Evolutionary conservation across 1,139 yeast species (phyloP).

Genomic region (Pichia sorboxylosa): DNA sequence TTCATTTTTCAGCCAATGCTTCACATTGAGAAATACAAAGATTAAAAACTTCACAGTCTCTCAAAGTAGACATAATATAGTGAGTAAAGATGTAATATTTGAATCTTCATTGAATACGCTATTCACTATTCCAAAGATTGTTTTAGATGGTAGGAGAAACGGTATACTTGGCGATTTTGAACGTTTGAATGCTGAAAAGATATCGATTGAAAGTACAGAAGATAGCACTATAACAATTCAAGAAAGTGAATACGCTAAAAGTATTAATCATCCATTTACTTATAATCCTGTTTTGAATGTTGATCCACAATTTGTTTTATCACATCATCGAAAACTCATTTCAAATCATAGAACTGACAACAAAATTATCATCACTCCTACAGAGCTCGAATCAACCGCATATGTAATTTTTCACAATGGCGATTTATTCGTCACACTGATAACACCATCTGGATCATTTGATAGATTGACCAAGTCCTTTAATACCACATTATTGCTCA

Average conservation of each 20-base stretch:
- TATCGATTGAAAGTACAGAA: neutral
- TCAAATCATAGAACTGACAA: neutral
- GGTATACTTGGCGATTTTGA: constrained; percentile 12
- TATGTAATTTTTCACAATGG: constrained; percentile 47
- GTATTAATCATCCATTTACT: constrained; percentile 3
- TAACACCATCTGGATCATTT: constrained; percentile 76
- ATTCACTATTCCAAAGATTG: constrained; percentile 57
- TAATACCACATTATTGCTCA: constrained; percentile 50
- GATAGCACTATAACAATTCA: constrained; percentile 1
- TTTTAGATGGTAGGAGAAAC: constrained; percentile 48
- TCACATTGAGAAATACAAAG: constrained; percentile 46
- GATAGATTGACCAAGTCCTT: constrained; percentile 55
- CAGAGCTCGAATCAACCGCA: constrained; percentile 73
- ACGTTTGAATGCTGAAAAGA: neutral
- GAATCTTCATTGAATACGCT: constrained; percentile 53
- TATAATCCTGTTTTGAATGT: constrained; percentile 54
- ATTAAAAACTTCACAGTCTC: constrained; percentile 40
- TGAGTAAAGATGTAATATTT: constrained; percentile 56
- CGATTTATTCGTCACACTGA: constrained; percentile 66
- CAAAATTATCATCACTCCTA: constrained; percentile 35
- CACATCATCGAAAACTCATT: constrained; percentile 12
- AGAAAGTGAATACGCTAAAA: constrained; percentile 1
- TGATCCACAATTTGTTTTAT: constrained; percentile 15
- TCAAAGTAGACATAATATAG: constrained; percentile 60
- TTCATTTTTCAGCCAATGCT: constrained; percentile 41